Conservation (phyloP, 331 rosid genomes). For the Pyrus hybrid region DNA sequence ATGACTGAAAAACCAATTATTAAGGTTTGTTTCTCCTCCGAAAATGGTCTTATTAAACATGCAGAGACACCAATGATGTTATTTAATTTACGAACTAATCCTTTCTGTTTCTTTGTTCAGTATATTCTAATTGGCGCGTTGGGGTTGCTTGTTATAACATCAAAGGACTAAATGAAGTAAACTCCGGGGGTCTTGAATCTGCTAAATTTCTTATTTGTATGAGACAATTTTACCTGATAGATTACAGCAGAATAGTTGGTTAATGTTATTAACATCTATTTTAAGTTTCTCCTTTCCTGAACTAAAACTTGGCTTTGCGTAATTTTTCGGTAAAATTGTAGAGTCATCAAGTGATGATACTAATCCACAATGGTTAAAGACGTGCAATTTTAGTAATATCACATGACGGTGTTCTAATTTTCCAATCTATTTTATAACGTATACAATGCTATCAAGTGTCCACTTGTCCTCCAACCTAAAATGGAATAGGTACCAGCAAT, state of each 20-base stretch:
- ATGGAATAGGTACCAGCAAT: too few species aligned
- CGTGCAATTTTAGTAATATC: too few species aligned
- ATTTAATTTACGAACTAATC: background rate
- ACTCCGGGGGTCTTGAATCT: constrained; percentile 12
- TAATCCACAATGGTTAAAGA: background rate
- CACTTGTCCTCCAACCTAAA: too few species aligned
- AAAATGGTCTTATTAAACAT: background rate
- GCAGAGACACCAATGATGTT: background rate
- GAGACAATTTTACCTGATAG: constrained; percentile 2
- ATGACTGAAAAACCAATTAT: constrained; percentile 85
- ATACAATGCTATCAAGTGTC: too few species aligned
- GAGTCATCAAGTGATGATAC: background rate
- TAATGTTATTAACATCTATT: background rate
- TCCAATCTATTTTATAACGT: too few species aligned
- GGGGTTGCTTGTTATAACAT: constrained; percentile 76
- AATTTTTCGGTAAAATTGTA: background rate
- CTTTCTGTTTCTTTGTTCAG: constrained; percentile 40
- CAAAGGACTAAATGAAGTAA: constrained; percentile 50
- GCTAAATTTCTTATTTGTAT: constrained; percentile 8
- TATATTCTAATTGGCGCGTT: constrained; percentile 67
- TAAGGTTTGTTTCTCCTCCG: constrained; percentile 43
- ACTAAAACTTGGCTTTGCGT: background rate
- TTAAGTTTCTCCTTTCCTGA: background rate
- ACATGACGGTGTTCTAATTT: too few species aligned
- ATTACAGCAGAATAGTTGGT: constrained; percentile 12